Conservation (phyloP, 1,284 basidiomycete species). For the Pseudozyma flocculosa region DNA sequence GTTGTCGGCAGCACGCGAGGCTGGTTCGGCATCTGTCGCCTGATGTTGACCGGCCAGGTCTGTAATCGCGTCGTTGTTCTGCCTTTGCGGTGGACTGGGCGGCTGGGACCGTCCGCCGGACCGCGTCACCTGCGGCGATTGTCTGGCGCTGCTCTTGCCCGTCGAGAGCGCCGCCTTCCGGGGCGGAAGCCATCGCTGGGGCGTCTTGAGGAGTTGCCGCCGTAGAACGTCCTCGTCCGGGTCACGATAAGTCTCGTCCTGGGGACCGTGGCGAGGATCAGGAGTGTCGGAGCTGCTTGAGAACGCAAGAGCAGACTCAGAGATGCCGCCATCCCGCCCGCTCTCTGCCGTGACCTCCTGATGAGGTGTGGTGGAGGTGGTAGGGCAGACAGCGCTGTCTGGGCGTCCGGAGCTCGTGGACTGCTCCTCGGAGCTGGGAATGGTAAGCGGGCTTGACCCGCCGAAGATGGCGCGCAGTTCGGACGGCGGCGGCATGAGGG, state of each 20-base stretch:
- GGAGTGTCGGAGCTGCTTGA: neutral
- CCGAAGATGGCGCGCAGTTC: neutral
- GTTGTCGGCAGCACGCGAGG: slow-evolving; percentile 21
- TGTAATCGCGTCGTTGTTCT: too few species aligned
- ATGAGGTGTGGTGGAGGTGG: neutral
- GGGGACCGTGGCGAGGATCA: neutral
- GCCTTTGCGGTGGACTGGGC: too few species aligned
- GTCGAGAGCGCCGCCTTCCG: slow-evolving; percentile 7
- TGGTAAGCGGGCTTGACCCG: neutral
- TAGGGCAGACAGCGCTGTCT: neutral
- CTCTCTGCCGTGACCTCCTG: neutral
- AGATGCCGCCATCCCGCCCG: neutral
- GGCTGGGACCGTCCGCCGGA: too few species aligned
- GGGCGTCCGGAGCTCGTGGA: neutral
- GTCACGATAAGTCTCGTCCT: neutral
- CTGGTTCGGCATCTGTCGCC: too few species aligned
- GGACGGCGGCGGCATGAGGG: slow-evolving; percentile 9
- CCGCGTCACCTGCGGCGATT: neutral
- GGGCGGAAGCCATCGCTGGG: neutral
- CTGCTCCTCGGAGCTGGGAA: neutral
- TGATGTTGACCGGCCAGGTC: too few species aligned
- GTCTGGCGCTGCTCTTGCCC: neutral
- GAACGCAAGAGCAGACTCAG: neutral
- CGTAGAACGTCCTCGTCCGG: neutral
- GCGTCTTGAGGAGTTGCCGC: neutral